Evolutionary conservation across 345 rosid species (phyloP), one percentile per base, ranked within the genome.

Genomic region (Raphanus raphanistrum): DNA sequence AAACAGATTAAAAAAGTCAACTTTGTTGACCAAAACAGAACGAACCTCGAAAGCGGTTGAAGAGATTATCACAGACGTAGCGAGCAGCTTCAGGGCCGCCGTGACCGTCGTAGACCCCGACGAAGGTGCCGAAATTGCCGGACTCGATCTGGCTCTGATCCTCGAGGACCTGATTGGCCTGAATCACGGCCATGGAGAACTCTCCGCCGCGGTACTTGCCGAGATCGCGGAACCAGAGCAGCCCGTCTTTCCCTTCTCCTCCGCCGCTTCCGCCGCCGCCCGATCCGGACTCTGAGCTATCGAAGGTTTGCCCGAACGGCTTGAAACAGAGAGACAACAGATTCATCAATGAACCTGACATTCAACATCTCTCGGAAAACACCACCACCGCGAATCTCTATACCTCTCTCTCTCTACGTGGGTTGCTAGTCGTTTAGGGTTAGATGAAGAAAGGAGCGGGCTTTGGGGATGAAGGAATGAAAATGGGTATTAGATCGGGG

Each of bases 81-180:
- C 95, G 93, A 15, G 98, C 86, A 13, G 97, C 93, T 6, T 90
- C 89, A 8, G 95, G 95, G 16, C 97, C 97, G 28, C 97, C 97
- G 71, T 94, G 98, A 11, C 97, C 98, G 54, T 94, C 97, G 66
- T 92, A 94, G 38, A 94, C 88, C 6, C 97, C 97, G n/a, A 94
- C 90, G 70, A 94, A 92, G 29, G 98, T 94, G 17, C 98, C 98
- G 31, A 90, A 89, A 33, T 84, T 86, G 1, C 98, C 98, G 27
- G 93, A 92, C 83, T 94, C 98, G 80, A 94, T 81, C 88, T 89
- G 97, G 86, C 93, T 82, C 78, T 92, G 97, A 68, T 94, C 97
- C 70, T 94, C 97, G 3, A 92, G 89, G 5, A 89, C 92, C 75
- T 85, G 93, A 75, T 92, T 94, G 9, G 95, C 98, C 80, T 94